Evolutionary conservation across 257 asterid genomes (phyloP).

Genomic region (Solanum dulcamara): DNA sequence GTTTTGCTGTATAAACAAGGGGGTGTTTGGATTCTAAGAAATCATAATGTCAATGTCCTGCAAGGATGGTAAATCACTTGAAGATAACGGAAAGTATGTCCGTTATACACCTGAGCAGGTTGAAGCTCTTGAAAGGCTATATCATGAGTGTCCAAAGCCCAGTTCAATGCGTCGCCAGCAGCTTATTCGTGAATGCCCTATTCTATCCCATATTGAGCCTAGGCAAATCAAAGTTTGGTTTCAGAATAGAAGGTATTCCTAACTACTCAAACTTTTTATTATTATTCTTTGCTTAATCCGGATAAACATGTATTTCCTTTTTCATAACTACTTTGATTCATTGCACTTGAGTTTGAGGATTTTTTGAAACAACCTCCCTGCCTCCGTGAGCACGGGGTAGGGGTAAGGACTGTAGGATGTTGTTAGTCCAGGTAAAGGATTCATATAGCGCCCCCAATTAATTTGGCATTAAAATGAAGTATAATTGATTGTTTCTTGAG

Average conservation of each 20-base stretch:
- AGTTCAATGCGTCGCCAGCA: constrained; percentile 84
- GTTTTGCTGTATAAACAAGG: neutral
- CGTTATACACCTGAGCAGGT: constrained; percentile 91
- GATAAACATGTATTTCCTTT: neutral
- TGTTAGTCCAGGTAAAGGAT: neutral
- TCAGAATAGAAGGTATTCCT: constrained; percentile 70
- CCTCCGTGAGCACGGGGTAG: neutral
- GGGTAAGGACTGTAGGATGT: neutral
- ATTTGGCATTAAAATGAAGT: neutral
- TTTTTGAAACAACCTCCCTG: neutral
- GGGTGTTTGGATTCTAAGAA: neutral
- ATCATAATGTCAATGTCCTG: constrained; percentile 43
- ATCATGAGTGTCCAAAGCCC: constrained; percentile 87
- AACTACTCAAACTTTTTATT: no score
- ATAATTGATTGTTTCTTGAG: neutral
- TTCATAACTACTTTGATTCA: neutral
- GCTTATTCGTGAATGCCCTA: constrained; percentile 77
- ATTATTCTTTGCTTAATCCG: no score
- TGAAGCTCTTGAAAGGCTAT: constrained; percentile 89
- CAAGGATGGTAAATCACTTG: constrained; percentile 48
- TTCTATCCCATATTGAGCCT: constrained; percentile 70
- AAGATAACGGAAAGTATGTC: constrained; percentile 77
- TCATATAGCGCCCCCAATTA: neutral
- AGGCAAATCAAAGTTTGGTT: constrained; percentile 95
- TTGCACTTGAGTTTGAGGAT: neutral